Conservation (phyloP, 75 land plant genomes). For the Adiantum capillusveneris region DNA sequence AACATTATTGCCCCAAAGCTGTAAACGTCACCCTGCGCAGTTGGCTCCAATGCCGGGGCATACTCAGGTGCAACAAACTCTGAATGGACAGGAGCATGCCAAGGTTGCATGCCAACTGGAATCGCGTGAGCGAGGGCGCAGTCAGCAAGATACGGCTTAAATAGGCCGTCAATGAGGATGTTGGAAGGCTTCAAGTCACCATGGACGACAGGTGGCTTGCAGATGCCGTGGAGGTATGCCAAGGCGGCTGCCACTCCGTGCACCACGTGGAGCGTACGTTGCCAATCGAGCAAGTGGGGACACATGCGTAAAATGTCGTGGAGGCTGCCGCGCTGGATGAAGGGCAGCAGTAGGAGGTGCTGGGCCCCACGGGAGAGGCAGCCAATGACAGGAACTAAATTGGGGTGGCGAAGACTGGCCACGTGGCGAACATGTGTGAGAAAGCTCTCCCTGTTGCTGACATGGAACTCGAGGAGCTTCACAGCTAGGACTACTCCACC, state of each 20-base stretch:
- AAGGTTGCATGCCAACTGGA: background rate
- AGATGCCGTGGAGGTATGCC: background rate
- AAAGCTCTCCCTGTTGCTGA: background rate
- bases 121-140: background rate
- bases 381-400: background rate
- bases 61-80: background rate
- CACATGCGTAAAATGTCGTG: background rate
- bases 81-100: background rate
- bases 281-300: background rate
- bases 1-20: background rate
- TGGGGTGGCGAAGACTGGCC: background rate
- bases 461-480: constrained; percentile 39
- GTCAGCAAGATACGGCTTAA: background rate
- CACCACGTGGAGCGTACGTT: background rate
- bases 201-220: background rate
- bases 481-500: constrained; percentile 64
- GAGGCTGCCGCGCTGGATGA: constrained; percentile 2
- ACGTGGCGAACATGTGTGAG: background rate
- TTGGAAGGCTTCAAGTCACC: background rate
- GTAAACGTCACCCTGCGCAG: background rate
- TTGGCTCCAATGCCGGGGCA: background rate
- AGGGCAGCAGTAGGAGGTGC: background rate
- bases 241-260: background rate
- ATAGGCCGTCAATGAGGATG: background rate
- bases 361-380: background rate